Evolutionary conservation across 768 basidiomycete species (phyloP), one percentile per base, ranked within the genome.

Genomic region (Amanita exitialis): DNA sequence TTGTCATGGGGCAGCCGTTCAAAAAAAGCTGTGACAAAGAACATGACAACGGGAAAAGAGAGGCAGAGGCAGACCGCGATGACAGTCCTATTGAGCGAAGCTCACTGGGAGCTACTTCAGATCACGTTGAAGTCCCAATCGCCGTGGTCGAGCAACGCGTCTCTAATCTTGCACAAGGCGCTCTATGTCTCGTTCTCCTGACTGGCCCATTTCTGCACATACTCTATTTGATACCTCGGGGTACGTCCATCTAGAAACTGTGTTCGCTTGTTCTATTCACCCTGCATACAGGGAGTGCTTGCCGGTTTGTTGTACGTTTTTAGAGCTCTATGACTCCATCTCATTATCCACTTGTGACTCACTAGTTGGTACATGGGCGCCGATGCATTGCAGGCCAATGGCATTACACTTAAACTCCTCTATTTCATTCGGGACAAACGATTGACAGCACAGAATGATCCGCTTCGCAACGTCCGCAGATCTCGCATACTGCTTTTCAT

Each of bases 141-240:
- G 77, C 78, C 0, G 87, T 96, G 1, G 87, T 96, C 3, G 93
- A 97, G 62, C 93, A 96, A 66, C 76, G 93, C n/a, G 80, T 90
- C 9, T 94, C 90, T 6, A 94, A 96, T 62, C 74, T 96, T 16
- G 84, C 82, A 0, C 88, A 96, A 64, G 90, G 94, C 18, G 65
- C 78, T 10, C 65, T 90, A 30, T 89, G 80, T 60, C 75, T 96
- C 6, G 80, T 91, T 15, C 73, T 93, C 18, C 79, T 96, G 54
- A 83, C 81, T 0, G 79, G 82, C 0, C 93, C 92, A 0, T 87
- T 96, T 62, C 64, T 96, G 41, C 85, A 87, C 57, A 72, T 94
- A 20, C 67, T 95, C 23, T 73, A 77, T 34, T 70, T 90, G 53
- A 88, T 96, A 52, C 90, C 92, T 0, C 72, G 90, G 63, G 84